Conservation (phyloP, 805 yeast species). For the Candida endomychidarum region DNA sequence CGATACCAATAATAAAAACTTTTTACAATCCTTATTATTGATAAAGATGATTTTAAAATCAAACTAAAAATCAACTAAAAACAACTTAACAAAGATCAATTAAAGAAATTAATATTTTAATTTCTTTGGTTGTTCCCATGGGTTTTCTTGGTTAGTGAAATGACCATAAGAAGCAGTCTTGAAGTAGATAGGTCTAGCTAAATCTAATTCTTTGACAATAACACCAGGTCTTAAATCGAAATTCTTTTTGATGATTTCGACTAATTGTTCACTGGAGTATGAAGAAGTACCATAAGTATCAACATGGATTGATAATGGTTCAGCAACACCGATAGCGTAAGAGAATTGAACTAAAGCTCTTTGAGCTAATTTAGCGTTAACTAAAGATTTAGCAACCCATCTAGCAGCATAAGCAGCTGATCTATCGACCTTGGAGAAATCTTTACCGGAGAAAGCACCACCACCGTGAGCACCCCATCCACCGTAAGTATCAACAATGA, state of each 20-base stretch:
- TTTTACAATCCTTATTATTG: no score
- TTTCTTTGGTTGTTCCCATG: conserved; percentile 97
- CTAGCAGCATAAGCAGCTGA: conserved; percentile 99
- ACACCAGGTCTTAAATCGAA: conserved; percentile 99
- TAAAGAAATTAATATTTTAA: conserved; percentile 50
- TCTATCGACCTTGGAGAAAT: conserved; percentile 99
- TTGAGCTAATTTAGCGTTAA: conserved; percentile 90
- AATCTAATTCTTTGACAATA: conserved; percentile 91
- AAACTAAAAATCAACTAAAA: conserved; percentile 9
- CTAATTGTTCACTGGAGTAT: conserved; percentile 85
- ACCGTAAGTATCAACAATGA: conserved; percentile 99
- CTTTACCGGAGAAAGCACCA: conserved; percentile 99
- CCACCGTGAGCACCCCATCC: conserved; percentile 99
- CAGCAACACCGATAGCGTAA: conserved; percentile 99
- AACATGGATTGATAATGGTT: conserved; percentile 95
- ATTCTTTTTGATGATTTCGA: conserved; percentile 86
- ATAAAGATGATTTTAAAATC: conserved; percentile 6
- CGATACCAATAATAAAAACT: no score
- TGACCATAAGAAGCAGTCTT: conserved; percentile 99
- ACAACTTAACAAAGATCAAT: not conserved
- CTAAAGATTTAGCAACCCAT: conserved; percentile 99
- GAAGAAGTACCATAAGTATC: conserved; percentile 98
- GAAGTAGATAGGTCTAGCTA: conserved; percentile 98
- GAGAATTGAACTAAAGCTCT: conserved; percentile 98
- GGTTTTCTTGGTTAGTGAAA: conserved; percentile 97